Evolutionary conservation across 1,284 basidiomycete species (phyloP).

Genomic region (Heterobasidion occidentale): DNA sequence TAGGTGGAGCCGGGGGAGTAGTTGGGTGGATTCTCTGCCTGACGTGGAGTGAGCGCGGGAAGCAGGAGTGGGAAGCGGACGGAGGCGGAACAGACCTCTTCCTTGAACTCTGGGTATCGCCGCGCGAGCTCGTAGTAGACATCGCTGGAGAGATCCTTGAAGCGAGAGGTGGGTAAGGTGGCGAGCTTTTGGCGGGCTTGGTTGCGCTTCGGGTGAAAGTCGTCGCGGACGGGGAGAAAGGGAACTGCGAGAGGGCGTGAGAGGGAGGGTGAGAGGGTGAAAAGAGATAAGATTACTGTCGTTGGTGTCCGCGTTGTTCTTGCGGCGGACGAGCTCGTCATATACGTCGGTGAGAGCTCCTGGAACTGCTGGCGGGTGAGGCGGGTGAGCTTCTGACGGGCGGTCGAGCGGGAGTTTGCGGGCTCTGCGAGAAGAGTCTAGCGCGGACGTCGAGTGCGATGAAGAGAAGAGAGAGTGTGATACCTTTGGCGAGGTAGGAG

Average conservation of each 20-base stretch:
- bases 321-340: constrained; percentile 81
- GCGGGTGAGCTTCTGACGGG: constrained; percentile 85
- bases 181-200: constrained; percentile 98
- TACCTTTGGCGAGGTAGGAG: constrained; percentile 69
- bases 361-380: constrained; percentile 89
- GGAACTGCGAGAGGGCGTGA: constrained; percentile 45
- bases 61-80: neutral
- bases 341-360: constrained; percentile 91
- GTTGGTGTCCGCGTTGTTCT: constrained; percentile 50
- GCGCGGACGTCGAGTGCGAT: neutral
- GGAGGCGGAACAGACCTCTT: constrained; percentile 41
- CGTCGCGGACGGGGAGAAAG: constrained; percentile 85
- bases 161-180: constrained; percentile 84
- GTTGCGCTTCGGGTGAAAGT: constrained; percentile 98
- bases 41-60: neutral
- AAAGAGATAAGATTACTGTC: constrained; percentile 38
- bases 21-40: neutral
- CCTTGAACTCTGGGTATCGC: constrained; percentile 93
- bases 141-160: constrained; percentile 95
- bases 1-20: constrained; percentile 50
- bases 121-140: constrained; percentile 94
- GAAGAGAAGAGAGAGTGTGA: neutral
- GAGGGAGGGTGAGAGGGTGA: constrained; percentile 6
- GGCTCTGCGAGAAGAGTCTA: constrained; percentile 37
- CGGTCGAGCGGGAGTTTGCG: constrained; percentile 75